Base-by-base conservation (phyloP, 495 filamentous ascomycete genomes). In the Sporormia fimetaria region DNA sequence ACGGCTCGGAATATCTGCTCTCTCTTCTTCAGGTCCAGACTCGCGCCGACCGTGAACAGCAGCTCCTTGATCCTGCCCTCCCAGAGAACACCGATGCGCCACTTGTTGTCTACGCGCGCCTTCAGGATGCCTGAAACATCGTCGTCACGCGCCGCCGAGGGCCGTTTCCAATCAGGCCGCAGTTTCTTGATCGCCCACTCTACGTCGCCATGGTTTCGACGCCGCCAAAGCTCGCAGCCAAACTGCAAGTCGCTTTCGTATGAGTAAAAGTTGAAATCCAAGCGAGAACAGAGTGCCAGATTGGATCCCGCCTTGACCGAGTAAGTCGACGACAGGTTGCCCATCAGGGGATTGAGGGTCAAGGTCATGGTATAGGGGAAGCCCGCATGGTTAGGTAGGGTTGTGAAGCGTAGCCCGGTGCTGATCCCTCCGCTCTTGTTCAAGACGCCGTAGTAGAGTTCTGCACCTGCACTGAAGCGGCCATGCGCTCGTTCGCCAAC, bases 261-360 rank as follows among this genome's bases (percentile, higher is more conserved):
- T 54, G 83, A 92, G 64, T 94, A 95, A 35, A 94, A 85, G 57
- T 98, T 98, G 59, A 96, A 98, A 48, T 90, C 85, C 64, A 96
- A 88, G 27, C 80, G 75, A 21, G 84, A 86, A 42, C 86, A 88
- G 32, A 98, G 74, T 0, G 85, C 78, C 36, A 90, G 73, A 42
- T 85, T 75, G 9, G 71, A 75, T 15, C 81, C 80, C 4, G 88
- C 90, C 50, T 81, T 76, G 9, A 94, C 78, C 10, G 90, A 83
- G 52, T 96, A 98, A 4, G 79, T 92, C 20, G 83, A 80, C 29
- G 80, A 86, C 36, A 96, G 66, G 42, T 80, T 92, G 21, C 90
- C 90, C 70, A 94, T 95, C 8, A 98, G 67, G 0, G 90, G 90
- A 33, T 92, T 94, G 22, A 95, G 57, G 16, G 62, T 65, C 6